A percentile compares a stretch with the other conserved stretches of the same genome.
These are phyloP conservation scores for Pholiota microspora DNA, from an alignment of 768 basidiomycete genomes.

Conservation along the genomic window DNA sequence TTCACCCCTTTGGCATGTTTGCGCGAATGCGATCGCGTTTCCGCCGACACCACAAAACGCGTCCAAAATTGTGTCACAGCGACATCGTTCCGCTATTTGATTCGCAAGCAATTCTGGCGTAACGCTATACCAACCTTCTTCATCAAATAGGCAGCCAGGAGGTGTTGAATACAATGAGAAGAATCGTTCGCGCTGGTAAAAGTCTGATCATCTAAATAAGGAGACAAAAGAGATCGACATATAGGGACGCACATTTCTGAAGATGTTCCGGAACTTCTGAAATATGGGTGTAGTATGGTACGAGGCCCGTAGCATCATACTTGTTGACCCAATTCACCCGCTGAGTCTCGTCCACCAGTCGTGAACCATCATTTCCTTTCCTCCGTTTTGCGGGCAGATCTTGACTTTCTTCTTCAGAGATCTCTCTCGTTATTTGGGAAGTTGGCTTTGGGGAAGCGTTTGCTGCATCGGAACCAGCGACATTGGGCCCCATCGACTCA, in stretches of 20 bases:
- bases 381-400: slow-evolving; percentile 34
- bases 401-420: slow-evolving; percentile 11
- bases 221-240: not conserved
- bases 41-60: slow-evolving; percentile 98
- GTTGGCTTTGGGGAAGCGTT: slow-evolving; percentile 1
- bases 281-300: slow-evolving; percentile 62
- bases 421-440: not conserved
- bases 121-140: slow-evolving; percentile 98
- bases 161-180: slow-evolving; percentile 73
- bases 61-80: slow-evolving; percentile 81
- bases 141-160: slow-evolving; percentile 82
- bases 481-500: slow-evolving; percentile 30
- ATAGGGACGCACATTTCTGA: slow-evolving; percentile 68
- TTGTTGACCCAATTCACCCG: slow-evolving; percentile 31
- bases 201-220: slow-evolving; percentile 52
- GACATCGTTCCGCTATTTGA: slow-evolving; percentile 92
- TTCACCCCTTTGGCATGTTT: slow-evolving; percentile 92
- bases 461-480: slow-evolving; percentile 7
- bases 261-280: slow-evolving; percentile 76
- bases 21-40: slow-evolving; percentile 95
- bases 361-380: slow-evolving; percentile 22
- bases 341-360: slow-evolving; percentile 14
- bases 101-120: slow-evolving; percentile 92
- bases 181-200: slow-evolving; percentile 75
- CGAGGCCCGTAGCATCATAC: slow-evolving; percentile 72